Conservation (phyloP, 228 moss, liverwort and hornwort genomes). For the Sphagnum fallax region DNA sequence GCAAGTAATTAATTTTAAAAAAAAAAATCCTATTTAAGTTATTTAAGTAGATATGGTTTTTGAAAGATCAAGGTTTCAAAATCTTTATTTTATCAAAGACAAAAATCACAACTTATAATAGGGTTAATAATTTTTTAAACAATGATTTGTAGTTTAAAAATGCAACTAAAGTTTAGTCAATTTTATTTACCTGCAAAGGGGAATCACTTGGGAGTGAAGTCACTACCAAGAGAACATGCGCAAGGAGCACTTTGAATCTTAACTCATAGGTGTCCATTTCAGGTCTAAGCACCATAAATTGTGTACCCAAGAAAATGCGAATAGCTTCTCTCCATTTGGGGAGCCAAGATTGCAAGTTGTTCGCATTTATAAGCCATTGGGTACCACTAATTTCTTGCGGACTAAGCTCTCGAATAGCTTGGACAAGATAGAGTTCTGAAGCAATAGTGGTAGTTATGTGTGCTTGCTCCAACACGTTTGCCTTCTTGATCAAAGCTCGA, state of each 20-base stretch:
- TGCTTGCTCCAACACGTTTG: conserved; percentile 16
- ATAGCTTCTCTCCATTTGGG: conserved; percentile 23
- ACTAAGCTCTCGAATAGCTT: conserved; percentile 20
- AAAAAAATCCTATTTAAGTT: too few species aligned
- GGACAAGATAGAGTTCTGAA: conserved; percentile 38
- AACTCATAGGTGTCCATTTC: conserved; percentile 29
- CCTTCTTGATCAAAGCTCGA: conserved; percentile 11
- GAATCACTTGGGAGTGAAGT: conserved; percentile 42
- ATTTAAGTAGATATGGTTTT: too few species aligned
- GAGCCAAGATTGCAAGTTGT: conserved; percentile 30
- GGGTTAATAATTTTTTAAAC: too few species aligned
- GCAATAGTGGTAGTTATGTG: conserved; percentile 30
- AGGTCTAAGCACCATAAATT: conserved; percentile 18
- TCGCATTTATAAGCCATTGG: conserved; percentile 21
- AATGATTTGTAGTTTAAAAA: too few species aligned
- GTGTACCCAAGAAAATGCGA: conserved; percentile 13
- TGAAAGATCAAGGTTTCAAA: too few species aligned
- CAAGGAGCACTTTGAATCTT: conserved; percentile 32
- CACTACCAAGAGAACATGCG: conserved; percentile 41
- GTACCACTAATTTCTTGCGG: conserved; percentile 18
- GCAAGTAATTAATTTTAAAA: too few species aligned
- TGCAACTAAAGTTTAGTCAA: neutral
- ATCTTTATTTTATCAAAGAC: too few species aligned
- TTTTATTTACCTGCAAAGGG: conserved; percentile 28
- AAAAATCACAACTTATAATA: too few species aligned